A percentile compares a stretch with the other conserved stretches of the same genome.
phyloP scores from a whole-genome alignment of 2,329 filamentous ascomycete genomes.

The Blastomyces parvus region DNA sequence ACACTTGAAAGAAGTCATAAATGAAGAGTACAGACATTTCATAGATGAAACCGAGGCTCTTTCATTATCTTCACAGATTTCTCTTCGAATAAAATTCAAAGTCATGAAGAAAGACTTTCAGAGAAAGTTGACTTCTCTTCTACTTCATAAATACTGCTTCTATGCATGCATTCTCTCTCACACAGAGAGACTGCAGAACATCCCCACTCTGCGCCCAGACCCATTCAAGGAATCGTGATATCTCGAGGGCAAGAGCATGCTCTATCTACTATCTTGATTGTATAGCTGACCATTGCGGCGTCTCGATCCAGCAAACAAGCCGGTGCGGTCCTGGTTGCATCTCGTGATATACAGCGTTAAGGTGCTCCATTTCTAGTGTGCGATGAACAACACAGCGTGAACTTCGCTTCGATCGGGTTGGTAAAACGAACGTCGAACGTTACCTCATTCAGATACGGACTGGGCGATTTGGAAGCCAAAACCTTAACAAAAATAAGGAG shows the following conservation, averaged over 20 bases:
- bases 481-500: too few species aligned
- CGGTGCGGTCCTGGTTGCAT: too few species aligned
- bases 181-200: neutral
- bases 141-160: neutral
- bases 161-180: neutral
- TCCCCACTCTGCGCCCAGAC: neutral
- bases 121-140: constrained; percentile 2
- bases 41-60: neutral
- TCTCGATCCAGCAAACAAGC: too few species aligned
- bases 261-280: too few species aligned
- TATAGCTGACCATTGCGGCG: too few species aligned
- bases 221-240: constrained; percentile 2
- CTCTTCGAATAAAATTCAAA: neutral
- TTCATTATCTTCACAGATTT: constrained; percentile 2
- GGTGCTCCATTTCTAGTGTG: too few species aligned
- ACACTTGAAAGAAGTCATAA: neutral
- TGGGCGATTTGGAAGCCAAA: too few species aligned
- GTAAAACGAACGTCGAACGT: too few species aligned
- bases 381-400: too few species aligned
- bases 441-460: too few species aligned
- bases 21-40: neutral
- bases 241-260: constrained; percentile 3
- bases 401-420: too few species aligned
- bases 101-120: neutral
- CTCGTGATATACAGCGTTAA: too few species aligned